Conservation (phyloP, 768 basidiomycete species). For the Hericium erinaceus region DNA sequence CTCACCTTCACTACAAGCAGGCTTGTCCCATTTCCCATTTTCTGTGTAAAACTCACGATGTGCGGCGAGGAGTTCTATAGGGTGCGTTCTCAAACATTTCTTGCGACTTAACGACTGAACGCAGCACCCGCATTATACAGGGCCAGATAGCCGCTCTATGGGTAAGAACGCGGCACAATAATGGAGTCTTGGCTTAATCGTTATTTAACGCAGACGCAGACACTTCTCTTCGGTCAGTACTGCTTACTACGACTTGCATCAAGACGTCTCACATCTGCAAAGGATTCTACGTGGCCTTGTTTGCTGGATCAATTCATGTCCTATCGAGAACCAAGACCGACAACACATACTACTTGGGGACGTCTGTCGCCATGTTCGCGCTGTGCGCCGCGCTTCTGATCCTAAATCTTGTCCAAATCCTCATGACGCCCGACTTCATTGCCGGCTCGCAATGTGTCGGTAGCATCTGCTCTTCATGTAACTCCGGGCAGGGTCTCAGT, state of each 20-base stretch:
- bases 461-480: background rate
- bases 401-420: background rate
- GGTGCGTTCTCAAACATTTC: background rate
- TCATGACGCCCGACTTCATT: background rate
- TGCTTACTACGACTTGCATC: background rate
- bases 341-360: background rate
- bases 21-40: background rate
- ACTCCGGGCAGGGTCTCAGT: background rate
- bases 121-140: background rate
- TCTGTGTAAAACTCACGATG: background rate
- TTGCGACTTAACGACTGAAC: background rate
- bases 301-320: background rate
- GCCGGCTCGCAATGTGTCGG: background rate
- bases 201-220: background rate
- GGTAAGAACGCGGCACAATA: background rate
- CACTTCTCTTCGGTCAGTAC: background rate
- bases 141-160: background rate
- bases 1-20: background rate
- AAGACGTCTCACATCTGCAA: background rate
- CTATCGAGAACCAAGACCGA: background rate
- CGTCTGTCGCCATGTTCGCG: background rate
- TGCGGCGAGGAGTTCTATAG: background rate
- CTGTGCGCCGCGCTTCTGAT: background rate
- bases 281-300: background rate
- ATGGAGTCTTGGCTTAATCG: background rate